Percentiles rank a stretch among this genome's conserved stretches.
phyloP scores from a whole-genome alignment of 2,329 filamentous ascomycete genomes.

The Pseudomassariella vexata region DNA sequence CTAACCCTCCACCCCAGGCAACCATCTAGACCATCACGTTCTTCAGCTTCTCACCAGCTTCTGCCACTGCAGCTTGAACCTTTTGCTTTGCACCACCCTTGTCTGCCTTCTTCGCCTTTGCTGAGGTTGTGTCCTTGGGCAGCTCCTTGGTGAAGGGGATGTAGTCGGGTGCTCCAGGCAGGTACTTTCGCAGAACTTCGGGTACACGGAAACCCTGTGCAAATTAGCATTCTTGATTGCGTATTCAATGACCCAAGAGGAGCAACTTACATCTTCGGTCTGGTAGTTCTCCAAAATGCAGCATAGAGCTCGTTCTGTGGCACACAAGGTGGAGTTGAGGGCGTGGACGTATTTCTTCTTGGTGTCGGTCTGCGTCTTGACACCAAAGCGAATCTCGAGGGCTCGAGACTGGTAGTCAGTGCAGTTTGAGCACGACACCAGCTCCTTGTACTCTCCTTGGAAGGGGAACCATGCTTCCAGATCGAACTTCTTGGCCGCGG shows the following conservation, averaged over 20 bases:
- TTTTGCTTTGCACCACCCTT: slow-evolving; percentile 19
- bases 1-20: too few relatives aligned
- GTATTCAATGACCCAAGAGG: background rate
- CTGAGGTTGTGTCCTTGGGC: slow-evolving; percentile 65
- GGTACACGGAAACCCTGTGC: slow-evolving; percentile 69
- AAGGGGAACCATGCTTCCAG: slow-evolving; percentile 95
- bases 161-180: slow-evolving; percentile 84
- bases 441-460: slow-evolving; percentile 96
- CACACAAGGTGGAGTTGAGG: slow-evolving; percentile 83
- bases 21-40: slow-evolving; percentile 15
- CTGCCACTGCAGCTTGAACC: slow-evolving; percentile 16
- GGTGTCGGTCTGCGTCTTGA: slow-evolving; percentile 76
- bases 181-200: slow-evolving; percentile 79
- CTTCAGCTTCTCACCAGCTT: slow-evolving; percentile 21
- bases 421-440: slow-evolving; percentile 97
- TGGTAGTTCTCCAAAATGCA: slow-evolving; percentile 97
- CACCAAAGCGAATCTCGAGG: slow-evolving; percentile 85
- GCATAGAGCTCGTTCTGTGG: slow-evolving; percentile 87
- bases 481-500: slow-evolving; percentile 87
- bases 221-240: slow-evolving; percentile 3
- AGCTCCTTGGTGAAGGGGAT: slow-evolving; percentile 83
- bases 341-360: slow-evolving; percentile 95
- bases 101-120: slow-evolving; percentile 40
- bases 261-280: slow-evolving; percentile 63
- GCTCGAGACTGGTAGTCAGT: slow-evolving; percentile 95